Evolutionary conservation across 2,329 filamentous ascomycete genomes (phyloP).

Genomic region (Penicillium sp.): DNA sequence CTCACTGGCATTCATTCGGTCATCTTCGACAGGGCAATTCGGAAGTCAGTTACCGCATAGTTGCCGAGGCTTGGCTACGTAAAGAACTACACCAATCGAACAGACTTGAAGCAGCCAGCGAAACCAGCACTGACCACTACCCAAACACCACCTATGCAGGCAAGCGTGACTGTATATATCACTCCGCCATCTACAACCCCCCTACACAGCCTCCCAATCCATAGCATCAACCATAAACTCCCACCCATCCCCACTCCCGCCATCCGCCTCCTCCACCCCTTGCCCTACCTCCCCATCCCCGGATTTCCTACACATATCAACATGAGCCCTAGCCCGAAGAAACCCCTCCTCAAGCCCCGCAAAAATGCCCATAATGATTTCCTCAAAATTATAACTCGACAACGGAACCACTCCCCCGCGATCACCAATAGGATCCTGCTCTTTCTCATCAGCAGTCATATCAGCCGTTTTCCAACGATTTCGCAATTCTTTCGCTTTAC

Average conservation of each 20-base stretch:
- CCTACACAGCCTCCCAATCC: constrained; percentile 58
- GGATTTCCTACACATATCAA: constrained; percentile 37
- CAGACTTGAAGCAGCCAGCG: no score
- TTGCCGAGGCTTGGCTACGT: no score
- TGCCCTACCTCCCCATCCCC: constrained; percentile 10
- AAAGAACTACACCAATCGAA: no score
- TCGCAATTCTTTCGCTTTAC: constrained; percentile 69
- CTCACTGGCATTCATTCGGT: no score
- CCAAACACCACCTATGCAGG: no score
- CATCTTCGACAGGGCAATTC: no score
- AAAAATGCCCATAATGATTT: constrained; percentile 63
- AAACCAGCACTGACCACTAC: no score
- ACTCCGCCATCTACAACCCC: no score
- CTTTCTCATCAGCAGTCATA: constrained; percentile 40
- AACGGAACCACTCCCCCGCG: constrained; percentile 45
- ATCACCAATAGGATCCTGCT: constrained; percentile 30
- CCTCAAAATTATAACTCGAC: constrained; percentile 64
- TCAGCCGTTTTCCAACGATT: constrained; percentile 75
- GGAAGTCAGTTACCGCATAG: no score
- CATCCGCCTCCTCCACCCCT: constrained; percentile 5
- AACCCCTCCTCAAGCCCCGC: constrained; percentile 64
- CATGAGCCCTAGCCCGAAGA: constrained; percentile 53
- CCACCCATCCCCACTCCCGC: constrained; percentile 53
- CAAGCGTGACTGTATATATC: no score
- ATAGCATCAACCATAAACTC: constrained; percentile 64